Percentiles rank a stretch among this genome's conserved stretches.
Evolutionary conservation across 345 rosid species (phyloP).

Genomic region (Passiflora organensis): DNA sequence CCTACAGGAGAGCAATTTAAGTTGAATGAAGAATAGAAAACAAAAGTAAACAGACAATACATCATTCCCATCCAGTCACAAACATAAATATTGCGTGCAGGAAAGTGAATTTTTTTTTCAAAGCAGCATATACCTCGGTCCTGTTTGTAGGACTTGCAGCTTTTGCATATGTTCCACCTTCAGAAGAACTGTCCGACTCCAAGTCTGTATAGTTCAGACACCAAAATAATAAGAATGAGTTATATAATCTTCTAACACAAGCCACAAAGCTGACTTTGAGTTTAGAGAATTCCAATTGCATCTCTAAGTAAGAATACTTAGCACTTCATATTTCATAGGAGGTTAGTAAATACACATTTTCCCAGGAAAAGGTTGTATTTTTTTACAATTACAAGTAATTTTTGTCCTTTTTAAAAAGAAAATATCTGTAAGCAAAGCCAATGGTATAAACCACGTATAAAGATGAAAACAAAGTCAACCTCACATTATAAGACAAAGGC

Average conservation of each 20-base stretch:
- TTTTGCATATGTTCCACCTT: slow-evolving; percentile 50
- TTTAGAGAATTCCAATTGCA: too few relatives aligned
- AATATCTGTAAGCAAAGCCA: too few relatives aligned
- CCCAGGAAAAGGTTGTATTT: too few relatives aligned
- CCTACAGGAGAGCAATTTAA: slow-evolving; percentile 25
- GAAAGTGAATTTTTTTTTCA: background rate
- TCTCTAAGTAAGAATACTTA: too few relatives aligned
- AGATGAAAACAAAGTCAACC: too few relatives aligned
- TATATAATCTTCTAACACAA: background rate
- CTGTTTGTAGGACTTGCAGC: slow-evolving; percentile 30
- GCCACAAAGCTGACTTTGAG: too few relatives aligned
- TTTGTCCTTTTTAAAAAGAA: too few relatives aligned
- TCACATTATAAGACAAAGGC: too few relatives aligned
- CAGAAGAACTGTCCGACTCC: slow-evolving; percentile 52
- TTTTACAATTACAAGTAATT: too few relatives aligned
- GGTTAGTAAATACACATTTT: too few relatives aligned
- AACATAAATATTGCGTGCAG: background rate
- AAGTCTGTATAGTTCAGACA: slow-evolving; percentile 38
- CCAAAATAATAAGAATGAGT: background rate
- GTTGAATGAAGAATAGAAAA: slow-evolving; percentile 4
- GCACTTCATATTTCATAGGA: too few relatives aligned
- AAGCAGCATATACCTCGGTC: slow-evolving; percentile 39
- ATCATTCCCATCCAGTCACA: background rate
- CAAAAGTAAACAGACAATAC: background rate
- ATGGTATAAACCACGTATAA: too few relatives aligned